These are phyloP conservation scores for Mortierella sp. DNA, from an alignment of 371 early-diverging fungal species.

Conservation along the genomic window DNA sequence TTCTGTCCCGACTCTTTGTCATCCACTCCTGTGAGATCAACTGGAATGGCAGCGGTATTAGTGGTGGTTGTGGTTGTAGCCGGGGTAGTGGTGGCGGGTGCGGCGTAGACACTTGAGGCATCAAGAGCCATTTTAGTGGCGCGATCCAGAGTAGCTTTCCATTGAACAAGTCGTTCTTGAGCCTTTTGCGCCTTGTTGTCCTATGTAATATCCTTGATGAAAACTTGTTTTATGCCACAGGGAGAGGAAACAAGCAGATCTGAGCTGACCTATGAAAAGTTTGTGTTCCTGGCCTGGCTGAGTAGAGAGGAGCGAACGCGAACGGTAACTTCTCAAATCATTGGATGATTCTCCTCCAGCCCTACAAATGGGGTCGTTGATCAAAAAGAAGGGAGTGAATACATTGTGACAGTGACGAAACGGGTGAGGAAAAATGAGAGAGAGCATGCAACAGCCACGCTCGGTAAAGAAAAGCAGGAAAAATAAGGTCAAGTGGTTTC, in stretches of 20 bases:
- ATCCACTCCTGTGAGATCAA: neutral
- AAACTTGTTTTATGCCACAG: conserved; percentile 34
- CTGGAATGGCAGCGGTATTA: neutral
- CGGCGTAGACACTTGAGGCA: neutral
- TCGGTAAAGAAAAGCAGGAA: too few relatives aligned
- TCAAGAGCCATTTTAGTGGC: conserved; percentile 28
- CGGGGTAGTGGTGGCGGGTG: neutral
- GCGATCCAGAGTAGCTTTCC: conserved; percentile 17
- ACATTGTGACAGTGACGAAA: too few relatives aligned
- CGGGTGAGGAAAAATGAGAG: too few relatives aligned
- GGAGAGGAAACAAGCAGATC: conserved; percentile 24
- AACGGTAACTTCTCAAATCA: conserved; percentile 15
- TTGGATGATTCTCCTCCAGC: conserved; percentile 18
- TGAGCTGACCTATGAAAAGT: conserved; percentile 25
- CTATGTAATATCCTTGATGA: conserved; percentile 33
- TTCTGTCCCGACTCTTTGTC: neutral
- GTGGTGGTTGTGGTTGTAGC: neutral
- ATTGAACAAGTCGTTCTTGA: conserved; percentile 14
- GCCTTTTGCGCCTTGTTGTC: conserved; percentile 30
- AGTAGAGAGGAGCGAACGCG: conserved; percentile 23
- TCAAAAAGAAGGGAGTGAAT: too few relatives aligned
- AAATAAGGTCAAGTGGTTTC: too few relatives aligned
- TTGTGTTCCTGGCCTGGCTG: conserved; percentile 10
- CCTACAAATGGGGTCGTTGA: conserved; percentile 27
- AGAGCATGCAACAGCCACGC: too few relatives aligned